Conservation (phyloP, 2,329 filamentous ascomycete species). For the Apiospora sp. region DNA sequence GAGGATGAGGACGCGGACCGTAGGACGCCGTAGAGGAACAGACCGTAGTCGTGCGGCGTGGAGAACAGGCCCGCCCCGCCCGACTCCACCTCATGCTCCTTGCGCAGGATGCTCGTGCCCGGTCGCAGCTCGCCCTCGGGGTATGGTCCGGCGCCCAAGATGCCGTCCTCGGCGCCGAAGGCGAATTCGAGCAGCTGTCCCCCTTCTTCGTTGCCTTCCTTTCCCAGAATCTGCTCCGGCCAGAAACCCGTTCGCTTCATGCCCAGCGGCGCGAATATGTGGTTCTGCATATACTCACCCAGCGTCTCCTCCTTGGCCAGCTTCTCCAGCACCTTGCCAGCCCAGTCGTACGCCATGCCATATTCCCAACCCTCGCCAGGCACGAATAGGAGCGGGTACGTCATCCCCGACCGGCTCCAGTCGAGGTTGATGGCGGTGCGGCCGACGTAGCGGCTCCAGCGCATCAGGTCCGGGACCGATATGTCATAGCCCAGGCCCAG, state of each 20-base stretch:
- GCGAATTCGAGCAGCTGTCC: background rate
- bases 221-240: conserved; percentile 36
- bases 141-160: background rate
- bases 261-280: conserved; percentile 47
- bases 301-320: conserved; percentile 48
- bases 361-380: conserved; percentile 54
- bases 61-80: conserved; percentile 54
- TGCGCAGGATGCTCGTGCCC: conserved; percentile 33
- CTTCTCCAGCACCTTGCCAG: conserved; percentile 52
- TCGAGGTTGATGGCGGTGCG: conserved; percentile 37
- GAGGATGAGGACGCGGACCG: background rate
- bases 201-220: background rate
- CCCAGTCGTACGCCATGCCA: conserved; percentile 54
- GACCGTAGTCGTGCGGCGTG: conserved; percentile 50
- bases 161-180: background rate
- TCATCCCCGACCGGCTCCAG: conserved; percentile 44
- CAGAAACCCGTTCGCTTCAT: conserved; percentile 49
- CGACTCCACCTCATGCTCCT: conserved; percentile 47
- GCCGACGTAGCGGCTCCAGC: background rate
- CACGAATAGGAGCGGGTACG: conserved; percentile 50
- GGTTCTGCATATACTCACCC: conserved; percentile 46
- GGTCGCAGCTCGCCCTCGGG: conserved; percentile 35
- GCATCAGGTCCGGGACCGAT: conserved; percentile 30
- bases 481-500: conserved; percentile 53
- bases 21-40: conserved; percentile 46